Evolutionary conservation across 257 asterid species (phyloP).

Genomic region (Solanum gandarillasii): DNA sequence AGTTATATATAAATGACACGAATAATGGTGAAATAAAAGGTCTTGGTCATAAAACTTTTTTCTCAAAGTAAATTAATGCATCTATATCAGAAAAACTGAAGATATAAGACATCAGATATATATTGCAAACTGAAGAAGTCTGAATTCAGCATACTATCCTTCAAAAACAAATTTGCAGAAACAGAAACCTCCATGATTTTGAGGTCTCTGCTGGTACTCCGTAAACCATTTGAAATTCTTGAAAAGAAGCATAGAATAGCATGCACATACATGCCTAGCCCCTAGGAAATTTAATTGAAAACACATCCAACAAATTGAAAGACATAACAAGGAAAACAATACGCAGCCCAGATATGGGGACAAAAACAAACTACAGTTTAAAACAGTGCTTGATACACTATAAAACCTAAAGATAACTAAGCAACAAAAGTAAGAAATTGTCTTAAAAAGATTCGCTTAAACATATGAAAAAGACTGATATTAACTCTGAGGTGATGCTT

Average conservation of each 20-base stretch:
- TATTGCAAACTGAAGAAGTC: background rate
- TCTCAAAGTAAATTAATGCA: background rate
- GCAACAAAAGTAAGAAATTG: background rate
- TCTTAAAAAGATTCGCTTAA: background rate
- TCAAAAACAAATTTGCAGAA: background rate
- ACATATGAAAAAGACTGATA: background rate
- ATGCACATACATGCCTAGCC: background rate
- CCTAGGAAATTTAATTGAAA: background rate
- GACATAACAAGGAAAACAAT: background rate
- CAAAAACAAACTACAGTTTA: background rate
- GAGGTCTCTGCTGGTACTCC: background rate
- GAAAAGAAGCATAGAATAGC: background rate
- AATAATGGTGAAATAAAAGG: background rate
- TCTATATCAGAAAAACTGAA: background rate
- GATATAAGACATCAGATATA: background rate
- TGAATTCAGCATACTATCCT: background rate
- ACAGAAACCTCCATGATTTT: background rate
- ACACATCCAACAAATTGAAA: background rate
- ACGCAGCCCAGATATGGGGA: background rate
- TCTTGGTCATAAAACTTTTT: no score
- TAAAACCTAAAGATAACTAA: background rate
- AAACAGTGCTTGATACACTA: background rate
- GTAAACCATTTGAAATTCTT: background rate
- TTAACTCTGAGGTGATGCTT: constrained; percentile 47
- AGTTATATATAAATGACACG: background rate